Evolutionary conservation across 495 filamentous ascomycete species (phyloP).

Genomic region (Alectoria sarmentosa): DNA sequence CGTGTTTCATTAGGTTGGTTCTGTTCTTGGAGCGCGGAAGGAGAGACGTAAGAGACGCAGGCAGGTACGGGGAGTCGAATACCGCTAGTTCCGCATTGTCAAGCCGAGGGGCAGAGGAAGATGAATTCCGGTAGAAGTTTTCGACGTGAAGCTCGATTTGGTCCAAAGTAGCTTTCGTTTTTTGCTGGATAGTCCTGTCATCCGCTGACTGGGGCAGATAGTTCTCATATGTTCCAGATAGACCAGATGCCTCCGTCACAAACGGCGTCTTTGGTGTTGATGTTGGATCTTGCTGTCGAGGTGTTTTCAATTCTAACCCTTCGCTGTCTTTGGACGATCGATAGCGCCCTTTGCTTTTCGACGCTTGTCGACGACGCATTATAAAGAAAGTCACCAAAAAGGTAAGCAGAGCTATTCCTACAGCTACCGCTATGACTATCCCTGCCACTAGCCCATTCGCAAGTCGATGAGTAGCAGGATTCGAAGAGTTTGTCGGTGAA

Average conservation of each 20-base stretch:
- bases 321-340: neutral
- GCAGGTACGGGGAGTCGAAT: constrained; percentile 17
- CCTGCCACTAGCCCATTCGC: constrained; percentile 31
- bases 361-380: constrained; percentile 21
- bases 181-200: constrained; percentile 21
- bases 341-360: neutral
- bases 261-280: neutral
- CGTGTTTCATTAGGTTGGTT: constrained; percentile 13
- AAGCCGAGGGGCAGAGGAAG: neutral
- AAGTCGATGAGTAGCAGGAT: neutral
- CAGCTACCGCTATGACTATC: constrained; percentile 29
- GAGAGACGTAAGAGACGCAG: neutral
- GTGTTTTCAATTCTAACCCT: neutral
- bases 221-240: neutral
- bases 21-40: constrained; percentile 6
- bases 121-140: constrained; percentile 26
- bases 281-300: neutral
- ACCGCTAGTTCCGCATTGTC: constrained; percentile 6
- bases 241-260: neutral
- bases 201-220: constrained; percentile 26
- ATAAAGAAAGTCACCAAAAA: constrained; percentile 27
- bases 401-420: constrained; percentile 29
- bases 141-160: constrained; percentile 28
- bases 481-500: neutral
- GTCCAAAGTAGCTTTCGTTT: constrained; percentile 22